These are phyloP conservation scores for Oleoguttula mirabilis DNA, from an alignment of 495 filamentous ascomycete genomes.

Conservation along the genomic window DNA sequence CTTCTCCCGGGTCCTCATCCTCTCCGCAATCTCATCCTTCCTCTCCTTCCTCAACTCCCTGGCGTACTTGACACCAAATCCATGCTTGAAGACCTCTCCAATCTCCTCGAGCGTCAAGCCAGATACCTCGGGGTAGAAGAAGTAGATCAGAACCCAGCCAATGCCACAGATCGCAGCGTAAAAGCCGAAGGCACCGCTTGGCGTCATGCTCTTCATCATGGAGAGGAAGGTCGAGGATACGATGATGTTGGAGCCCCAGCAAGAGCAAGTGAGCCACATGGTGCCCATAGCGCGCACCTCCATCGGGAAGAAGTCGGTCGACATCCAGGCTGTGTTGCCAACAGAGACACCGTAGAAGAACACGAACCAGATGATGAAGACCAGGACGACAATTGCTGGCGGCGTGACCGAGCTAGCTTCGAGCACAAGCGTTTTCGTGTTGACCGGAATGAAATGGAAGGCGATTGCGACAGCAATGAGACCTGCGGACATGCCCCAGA, in stretches of 20 bases:
- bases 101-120: conserved; percentile 41
- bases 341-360: conserved; percentile 36
- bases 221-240: conserved; percentile 42
- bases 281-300: conserved; percentile 43
- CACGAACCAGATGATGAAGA: conserved; percentile 39
- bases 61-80: conserved; percentile 37
- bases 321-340: conserved; percentile 41
- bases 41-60: conserved; percentile 29
- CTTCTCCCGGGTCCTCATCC: conserved; percentile 6
- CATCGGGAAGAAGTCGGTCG: conserved; percentile 41
- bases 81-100: conserved; percentile 37
- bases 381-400: conserved; percentile 34
- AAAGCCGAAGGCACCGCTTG: conserved; percentile 41
- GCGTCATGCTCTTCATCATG: conserved; percentile 38
- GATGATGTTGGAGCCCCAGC: conserved; percentile 43
- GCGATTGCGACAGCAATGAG: conserved; percentile 35
- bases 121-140: conserved; percentile 41
- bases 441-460: conserved; percentile 40
- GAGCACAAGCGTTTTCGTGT: conserved; percentile 26
- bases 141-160: conserved; percentile 36
- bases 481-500: conserved; percentile 34
- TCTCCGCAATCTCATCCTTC: conserved; percentile 15
- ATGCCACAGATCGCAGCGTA: conserved; percentile 39
- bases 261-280: conserved; percentile 40
- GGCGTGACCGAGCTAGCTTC: conserved; percentile 24